Base-by-base conservation (phyloP, 139 green algal genomes). In the Asterochloris erici region DNA sequence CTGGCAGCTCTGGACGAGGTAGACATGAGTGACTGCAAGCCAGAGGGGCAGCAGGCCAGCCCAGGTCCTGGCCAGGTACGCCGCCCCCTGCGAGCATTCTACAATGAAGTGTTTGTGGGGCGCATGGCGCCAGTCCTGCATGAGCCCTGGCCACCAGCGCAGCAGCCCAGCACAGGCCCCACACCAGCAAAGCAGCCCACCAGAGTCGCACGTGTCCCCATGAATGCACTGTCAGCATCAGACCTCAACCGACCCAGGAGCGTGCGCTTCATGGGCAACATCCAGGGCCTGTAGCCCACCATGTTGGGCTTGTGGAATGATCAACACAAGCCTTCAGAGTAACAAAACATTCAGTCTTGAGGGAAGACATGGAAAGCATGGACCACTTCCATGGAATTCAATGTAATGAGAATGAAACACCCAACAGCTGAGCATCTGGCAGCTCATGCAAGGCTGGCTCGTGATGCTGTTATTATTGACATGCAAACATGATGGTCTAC, bases 21-120 rank as follows among this genome's bases (percentile, higher is more conserved):
- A 47, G 73, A 63, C 54, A 60, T 54, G 21, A 13, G 68, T 60
- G 76, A 80, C 76, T 82, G 69, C 68, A 74, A 79, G 14, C 70
- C 80, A 84, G 71, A 84, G 54, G 13, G 61, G 54, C 26, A 21
- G 0, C 21, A 63, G 62, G 47, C 11, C 19, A 69, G 61, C 68
- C 47, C 14, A 14, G 47, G 14, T 47, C 9, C 11, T 68, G 60
- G 21, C 70, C 38, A 14, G 28, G 60, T 62, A 73, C 38, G 82
- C 75, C 10, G 82, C 78, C 74, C 80, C 81, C 12, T 62, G 83
- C 11, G 23, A 82, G 66, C 66, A 84, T 54, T 54, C 38, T 87
- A 87, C 74, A 87, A 87, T 71, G 24, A 87, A 9, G 66, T 84
- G n/a, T 87, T 84, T 63, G 62, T 87, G 38, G 64, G 79, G 10